Percentiles rank a stretch among this genome's conserved stretches.
Evolutionary conservation across 805 yeast genomes (phyloP).

Genomic region (Ogataea parapolymorpha): DNA sequence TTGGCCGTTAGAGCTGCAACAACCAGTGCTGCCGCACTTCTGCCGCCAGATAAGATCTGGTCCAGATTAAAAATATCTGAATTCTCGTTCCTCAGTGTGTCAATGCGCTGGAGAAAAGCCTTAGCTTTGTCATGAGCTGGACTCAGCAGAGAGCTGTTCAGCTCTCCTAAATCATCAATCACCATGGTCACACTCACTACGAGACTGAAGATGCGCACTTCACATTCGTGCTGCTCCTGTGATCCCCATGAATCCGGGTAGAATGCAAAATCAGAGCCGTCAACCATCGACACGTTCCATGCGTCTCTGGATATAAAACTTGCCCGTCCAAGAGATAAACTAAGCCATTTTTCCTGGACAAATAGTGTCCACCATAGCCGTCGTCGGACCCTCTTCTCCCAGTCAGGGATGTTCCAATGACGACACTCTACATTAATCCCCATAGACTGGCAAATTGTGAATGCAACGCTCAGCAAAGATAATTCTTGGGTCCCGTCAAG

Average conservation of each 20-base stretch:
- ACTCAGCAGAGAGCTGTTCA: constrained; percentile 2
- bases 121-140: constrained; percentile 2
- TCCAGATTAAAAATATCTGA: background rate
- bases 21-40: constrained; percentile 6
- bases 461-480: constrained; percentile 11
- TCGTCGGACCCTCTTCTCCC: constrained; percentile 18
- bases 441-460: constrained; percentile 14
- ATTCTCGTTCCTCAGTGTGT: constrained; percentile 2
- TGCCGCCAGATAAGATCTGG: background rate
- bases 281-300: constrained; percentile 16
- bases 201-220: constrained; percentile 10
- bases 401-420: constrained; percentile 14
- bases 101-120: constrained; percentile 3
- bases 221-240: constrained; percentile 9
- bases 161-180: constrained; percentile 9
- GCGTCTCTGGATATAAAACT: constrained; percentile 14
- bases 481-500: constrained; percentile 11
- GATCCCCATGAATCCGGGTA: constrained; percentile 11
- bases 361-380: constrained; percentile 19
- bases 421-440: constrained; percentile 15
- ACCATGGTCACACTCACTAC: constrained; percentile 13
- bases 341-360: constrained; percentile 19
- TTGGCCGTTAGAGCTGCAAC: constrained; percentile 12
- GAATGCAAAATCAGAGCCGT: constrained; percentile 10
- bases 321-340: constrained; percentile 11